phyloP scores from a whole-genome alignment of 2,329 filamentous ascomycete genomes.

The Colletotrichum tofieldiae region DNA sequence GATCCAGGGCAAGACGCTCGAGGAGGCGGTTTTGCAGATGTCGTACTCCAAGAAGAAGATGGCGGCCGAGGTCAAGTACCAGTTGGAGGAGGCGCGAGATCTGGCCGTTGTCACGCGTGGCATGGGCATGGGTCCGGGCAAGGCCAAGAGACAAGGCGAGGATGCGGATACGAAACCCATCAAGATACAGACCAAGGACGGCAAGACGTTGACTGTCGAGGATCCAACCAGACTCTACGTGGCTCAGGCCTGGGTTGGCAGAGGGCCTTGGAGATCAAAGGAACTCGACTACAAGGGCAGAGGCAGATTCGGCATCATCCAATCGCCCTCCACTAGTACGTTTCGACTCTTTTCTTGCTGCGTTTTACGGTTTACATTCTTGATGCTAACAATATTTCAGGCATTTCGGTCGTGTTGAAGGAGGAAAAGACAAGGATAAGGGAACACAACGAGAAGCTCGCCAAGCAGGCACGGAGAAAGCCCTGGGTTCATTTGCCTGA shows the following conservation, averaged over 20 bases:
- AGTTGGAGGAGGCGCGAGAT: conserved; percentile 86
- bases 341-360: conserved; percentile 47
- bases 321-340: conserved; percentile 82
- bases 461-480: conserved; percentile 81
- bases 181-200: conserved; percentile 81
- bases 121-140: conserved; percentile 79
- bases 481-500: conserved; percentile 93
- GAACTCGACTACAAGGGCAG: conserved; percentile 82
- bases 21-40: conserved; percentile 96
- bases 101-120: conserved; percentile 84
- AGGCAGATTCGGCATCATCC: conserved; percentile 78
- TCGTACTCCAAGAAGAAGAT: conserved; percentile 95
- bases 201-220: conserved; percentile 77
- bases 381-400: conserved; percentile 58
- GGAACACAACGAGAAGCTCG: conserved; percentile 82
- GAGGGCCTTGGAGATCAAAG: conserved; percentile 73
- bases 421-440: conserved; percentile 93
- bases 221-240: conserved; percentile 91
- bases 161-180: conserved; percentile 51
- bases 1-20: conserved; percentile 93
- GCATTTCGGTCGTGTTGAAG: conserved; percentile 86
- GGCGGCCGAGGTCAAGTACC: conserved; percentile 83
- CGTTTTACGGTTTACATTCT: neutral
- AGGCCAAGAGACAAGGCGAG: conserved; percentile 54
- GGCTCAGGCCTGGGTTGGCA: conserved; percentile 92